Conservation (phyloP, 306 rosid species). For the Psophocarpus tetragonolobus region DNA sequence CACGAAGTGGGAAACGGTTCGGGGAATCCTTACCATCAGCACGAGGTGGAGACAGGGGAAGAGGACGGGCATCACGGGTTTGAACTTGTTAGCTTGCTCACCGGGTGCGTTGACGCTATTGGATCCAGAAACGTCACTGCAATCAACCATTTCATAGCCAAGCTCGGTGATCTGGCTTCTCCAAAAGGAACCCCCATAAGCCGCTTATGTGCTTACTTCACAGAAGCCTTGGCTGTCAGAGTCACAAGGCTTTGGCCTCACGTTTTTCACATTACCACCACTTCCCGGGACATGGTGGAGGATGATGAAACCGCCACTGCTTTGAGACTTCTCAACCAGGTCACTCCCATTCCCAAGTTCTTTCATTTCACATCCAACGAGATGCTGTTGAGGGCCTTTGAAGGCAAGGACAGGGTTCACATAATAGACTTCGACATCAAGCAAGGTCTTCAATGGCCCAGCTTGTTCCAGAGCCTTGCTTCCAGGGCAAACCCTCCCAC, state of each 20-base stretch:
- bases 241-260: constrained; percentile 92
- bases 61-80: constrained; percentile 58
- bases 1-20: constrained; percentile 72
- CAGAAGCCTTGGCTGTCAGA: constrained; percentile 87
- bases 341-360: constrained; percentile 82
- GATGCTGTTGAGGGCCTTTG: constrained; percentile 84
- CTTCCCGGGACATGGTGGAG: constrained; percentile 76
- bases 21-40: constrained; percentile 56
- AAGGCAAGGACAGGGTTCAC: constrained; percentile 96
- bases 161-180: constrained; percentile 82
- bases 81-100: constrained; percentile 72
- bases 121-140: constrained; percentile 64
- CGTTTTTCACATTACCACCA: constrained; percentile 64
- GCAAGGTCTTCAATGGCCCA: constrained; percentile 98
- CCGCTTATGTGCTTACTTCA: constrained; percentile 71
- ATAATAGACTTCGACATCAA: constrained; percentile 90
- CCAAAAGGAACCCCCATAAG: constrained; percentile 69
- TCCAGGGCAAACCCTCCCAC: constrained; percentile 80
- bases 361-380: constrained; percentile 93
- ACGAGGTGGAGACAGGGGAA: constrained; percentile 55
- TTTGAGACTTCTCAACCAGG: constrained; percentile 77
- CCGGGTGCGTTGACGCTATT: constrained; percentile 87
- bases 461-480: constrained; percentile 90
- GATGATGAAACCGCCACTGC: constrained; percentile 74
- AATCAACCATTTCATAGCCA: constrained; percentile 69